Evolutionary conservation across 495 filamentous ascomycete genomes (phyloP).

Genomic region (Pseudotulostoma volvatum): DNA sequence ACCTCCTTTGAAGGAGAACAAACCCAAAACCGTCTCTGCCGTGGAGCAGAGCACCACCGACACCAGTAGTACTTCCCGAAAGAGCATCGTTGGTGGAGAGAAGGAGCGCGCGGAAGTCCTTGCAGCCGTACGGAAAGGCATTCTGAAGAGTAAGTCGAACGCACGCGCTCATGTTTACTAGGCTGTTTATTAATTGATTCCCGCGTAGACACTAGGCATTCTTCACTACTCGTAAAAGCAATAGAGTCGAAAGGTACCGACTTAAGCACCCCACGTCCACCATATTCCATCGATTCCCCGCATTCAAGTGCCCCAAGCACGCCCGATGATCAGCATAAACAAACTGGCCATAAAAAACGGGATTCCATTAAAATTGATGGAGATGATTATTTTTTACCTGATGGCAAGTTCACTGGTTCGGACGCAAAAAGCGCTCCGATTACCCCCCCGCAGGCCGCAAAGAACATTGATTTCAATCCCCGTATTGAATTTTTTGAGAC

Average conservation of each 20-base stretch:
- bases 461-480: constrained; percentile 81
- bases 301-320: constrained; percentile 71
- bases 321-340: constrained; percentile 49
- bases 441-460: constrained; percentile 49
- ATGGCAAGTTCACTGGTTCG: constrained; percentile 42
- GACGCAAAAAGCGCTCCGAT: constrained; percentile 59
- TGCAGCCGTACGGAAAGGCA: constrained; percentile 80
- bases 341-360: constrained; percentile 38
- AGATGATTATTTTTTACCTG: constrained; percentile 75
- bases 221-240: neutral
- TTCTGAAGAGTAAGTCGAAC: constrained; percentile 81
- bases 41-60: constrained; percentile 20
- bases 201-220: too few relatives aligned
- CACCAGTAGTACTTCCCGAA: constrained; percentile 41
- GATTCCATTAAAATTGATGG: constrained; percentile 57
- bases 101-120: constrained; percentile 81
- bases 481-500: constrained; percentile 90
- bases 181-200: too few relatives aligned
- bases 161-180: too few relatives aligned
- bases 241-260: too few relatives aligned
- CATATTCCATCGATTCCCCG: constrained; percentile 53
- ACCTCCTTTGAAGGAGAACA: neutral
- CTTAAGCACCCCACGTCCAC: constrained; percentile 36
- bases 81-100: constrained; percentile 83
- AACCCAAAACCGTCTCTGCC: constrained; percentile 10